Evolutionary conservation across 208 protist species (phyloP).

Genomic region (Trypanosoma rangeli): DNA sequence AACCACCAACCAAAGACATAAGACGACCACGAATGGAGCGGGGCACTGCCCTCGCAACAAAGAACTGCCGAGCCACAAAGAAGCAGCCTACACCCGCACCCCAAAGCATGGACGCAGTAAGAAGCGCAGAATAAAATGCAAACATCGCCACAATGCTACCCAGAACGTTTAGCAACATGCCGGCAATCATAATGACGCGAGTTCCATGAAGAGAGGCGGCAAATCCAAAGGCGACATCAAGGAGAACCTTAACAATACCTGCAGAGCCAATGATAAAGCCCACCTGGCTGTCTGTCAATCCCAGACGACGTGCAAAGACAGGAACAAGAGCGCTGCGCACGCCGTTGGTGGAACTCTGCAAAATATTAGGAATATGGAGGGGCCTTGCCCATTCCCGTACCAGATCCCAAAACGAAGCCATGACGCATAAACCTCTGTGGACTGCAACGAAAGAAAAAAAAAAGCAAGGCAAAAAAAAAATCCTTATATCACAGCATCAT

Average conservation of each 20-base stretch:
- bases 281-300: slow-evolving; percentile 7
- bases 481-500: too few species aligned
- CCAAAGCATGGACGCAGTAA: slow-evolving; percentile 13
- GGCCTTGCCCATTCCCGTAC: slow-evolving; percentile 6
- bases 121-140: slow-evolving; percentile 3
- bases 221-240: slow-evolving; percentile 16
- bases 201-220: slow-evolving; percentile 6
- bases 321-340: slow-evolving; percentile 19
- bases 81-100: slow-evolving; percentile 17
- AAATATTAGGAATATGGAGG: slow-evolving; percentile 25
- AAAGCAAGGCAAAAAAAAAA: background rate
- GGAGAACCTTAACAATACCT: slow-evolving; percentile 10
- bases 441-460: background rate
- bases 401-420: slow-evolving; percentile 5
- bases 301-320: slow-evolving; percentile 16
- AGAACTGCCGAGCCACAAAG: slow-evolving; percentile 18
- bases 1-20: slow-evolving; percentile 23
- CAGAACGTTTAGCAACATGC: slow-evolving; percentile 15
- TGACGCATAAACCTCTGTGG: background rate
- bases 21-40: slow-evolving; percentile 18
- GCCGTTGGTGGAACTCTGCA: slow-evolving; percentile 10
- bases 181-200: slow-evolving; percentile 13
- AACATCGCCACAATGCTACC: slow-evolving; percentile 8
- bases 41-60: slow-evolving; percentile 24
- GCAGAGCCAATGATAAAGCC: slow-evolving; percentile 23